These are phyloP conservation scores for Cladosporium halotolerans DNA, from an alignment of 2,329 filamentous ascomycete genomes.

Conservation along the genomic window DNA sequence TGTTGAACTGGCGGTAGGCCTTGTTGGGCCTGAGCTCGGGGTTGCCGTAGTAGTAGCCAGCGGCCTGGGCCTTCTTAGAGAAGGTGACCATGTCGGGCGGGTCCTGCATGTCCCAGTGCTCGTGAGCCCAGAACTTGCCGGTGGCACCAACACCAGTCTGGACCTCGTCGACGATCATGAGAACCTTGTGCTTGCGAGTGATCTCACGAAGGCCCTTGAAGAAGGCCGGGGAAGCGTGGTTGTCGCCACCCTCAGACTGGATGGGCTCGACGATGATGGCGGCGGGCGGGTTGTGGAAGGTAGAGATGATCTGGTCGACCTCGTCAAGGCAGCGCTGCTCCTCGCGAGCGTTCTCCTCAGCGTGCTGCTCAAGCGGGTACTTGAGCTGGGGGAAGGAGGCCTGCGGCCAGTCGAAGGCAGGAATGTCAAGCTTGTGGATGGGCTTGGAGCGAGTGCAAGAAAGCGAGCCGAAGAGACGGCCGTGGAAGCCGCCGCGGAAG, in stretches of 20 bases:
- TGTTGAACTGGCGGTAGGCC: constrained; percentile 95
- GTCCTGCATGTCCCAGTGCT: constrained; percentile 76
- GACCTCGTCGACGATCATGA: constrained; percentile 89
- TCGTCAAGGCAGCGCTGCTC: constrained; percentile 77
- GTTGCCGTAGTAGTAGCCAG: constrained; percentile 86
- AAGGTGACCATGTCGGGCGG: constrained; percentile 94
- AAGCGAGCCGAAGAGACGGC: constrained; percentile 78
- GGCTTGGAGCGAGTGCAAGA: constrained; percentile 88
- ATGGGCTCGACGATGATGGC: constrained; percentile 85
- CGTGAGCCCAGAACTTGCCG: constrained; percentile 93
- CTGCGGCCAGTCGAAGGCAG: constrained; percentile 91
- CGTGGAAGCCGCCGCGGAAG: constrained; percentile 85
- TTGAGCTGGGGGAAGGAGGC: constrained; percentile 79
- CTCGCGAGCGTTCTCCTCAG: constrained; percentile 70
- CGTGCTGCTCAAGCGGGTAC: constrained; percentile 78
- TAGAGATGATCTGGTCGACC: constrained; percentile 73
- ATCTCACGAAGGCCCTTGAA: constrained; percentile 77
- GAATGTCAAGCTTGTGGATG: constrained; percentile 92
- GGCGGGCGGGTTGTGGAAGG: constrained; percentile 70
- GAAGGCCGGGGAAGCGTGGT: constrained; percentile 82
- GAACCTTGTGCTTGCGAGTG: constrained; percentile 68
- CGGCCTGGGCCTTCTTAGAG: constrained; percentile 90
- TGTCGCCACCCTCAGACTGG: constrained; percentile 90
- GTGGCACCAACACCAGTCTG: constrained; percentile 91
- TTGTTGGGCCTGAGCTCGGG: constrained; percentile 77